A percentile compares a stretch with the other conserved stretches of the same genome.
phyloP scores from a whole-genome alignment of 2,329 filamentous ascomycete genomes.

The Cladophialophora exuberans region DNA sequence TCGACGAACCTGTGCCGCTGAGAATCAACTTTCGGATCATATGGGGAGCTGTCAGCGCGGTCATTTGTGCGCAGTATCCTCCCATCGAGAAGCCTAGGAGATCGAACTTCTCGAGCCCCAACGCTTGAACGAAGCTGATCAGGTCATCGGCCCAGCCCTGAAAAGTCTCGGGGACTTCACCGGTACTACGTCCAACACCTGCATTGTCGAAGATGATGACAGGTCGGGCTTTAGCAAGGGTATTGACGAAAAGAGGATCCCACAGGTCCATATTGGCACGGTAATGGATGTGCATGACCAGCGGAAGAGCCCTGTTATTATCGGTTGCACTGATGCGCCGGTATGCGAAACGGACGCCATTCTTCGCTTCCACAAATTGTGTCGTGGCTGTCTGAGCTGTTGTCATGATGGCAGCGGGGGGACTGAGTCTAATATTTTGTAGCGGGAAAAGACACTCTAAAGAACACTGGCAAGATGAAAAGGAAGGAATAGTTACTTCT shows the following conservation, averaged over 20 bases:
- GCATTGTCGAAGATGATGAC: slow-evolving; percentile 29
- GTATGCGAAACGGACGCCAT: slow-evolving; percentile 25
- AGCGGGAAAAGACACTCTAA: not conserved
- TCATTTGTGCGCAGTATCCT: slow-evolving; percentile 20
- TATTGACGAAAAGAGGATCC: slow-evolving; percentile 28
- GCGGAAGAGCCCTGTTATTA: slow-evolving; percentile 8
- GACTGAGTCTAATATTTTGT: too few species aligned
- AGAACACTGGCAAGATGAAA: not conserved
- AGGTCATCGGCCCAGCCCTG: slow-evolving; percentile 23
- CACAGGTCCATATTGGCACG: slow-evolving; percentile 26
- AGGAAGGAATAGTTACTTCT: not conserved
- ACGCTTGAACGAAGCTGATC: slow-evolving; percentile 21
- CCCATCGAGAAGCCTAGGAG: slow-evolving; percentile 27
- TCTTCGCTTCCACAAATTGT: slow-evolving; percentile 19
- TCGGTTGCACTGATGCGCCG: slow-evolving; percentile 26
- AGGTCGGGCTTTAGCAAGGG: slow-evolving; percentile 12
- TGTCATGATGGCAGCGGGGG: not conserved
- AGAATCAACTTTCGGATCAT: slow-evolving; percentile 22
- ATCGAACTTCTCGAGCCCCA: slow-evolving; percentile 21
- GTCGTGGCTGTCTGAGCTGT: slow-evolving; percentile 24
- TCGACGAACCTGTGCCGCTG: slow-evolving; percentile 16
- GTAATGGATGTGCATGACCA: slow-evolving; percentile 27
- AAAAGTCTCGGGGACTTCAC: slow-evolving; percentile 23
- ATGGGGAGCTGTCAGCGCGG: slow-evolving; percentile 20
- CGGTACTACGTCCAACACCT: slow-evolving; percentile 20